Evolutionary conservation across 257 asterid species (phyloP).

Genomic region (Gentiana straminea): DNA sequence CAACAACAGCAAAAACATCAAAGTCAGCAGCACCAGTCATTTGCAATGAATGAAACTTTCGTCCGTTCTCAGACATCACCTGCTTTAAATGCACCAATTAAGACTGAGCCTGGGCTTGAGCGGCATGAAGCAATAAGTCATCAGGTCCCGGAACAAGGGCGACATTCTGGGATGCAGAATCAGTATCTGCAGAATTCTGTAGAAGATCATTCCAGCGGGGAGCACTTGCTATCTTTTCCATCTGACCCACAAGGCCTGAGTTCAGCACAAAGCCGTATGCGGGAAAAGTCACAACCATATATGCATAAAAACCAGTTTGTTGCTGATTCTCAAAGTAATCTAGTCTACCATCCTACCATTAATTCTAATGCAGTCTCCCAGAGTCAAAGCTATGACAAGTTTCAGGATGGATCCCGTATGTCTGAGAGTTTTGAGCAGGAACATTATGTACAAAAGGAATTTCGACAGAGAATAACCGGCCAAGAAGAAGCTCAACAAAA

Average conservation of each 20-base stretch:
- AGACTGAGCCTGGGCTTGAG: slow-evolving; percentile 46
- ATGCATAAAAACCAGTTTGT: slow-evolving; percentile 43
- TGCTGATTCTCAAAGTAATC: slow-evolving; percentile 43
- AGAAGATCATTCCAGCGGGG: slow-evolving; percentile 46
- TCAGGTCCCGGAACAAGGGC: slow-evolving; percentile 51
- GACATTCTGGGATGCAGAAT: slow-evolving; percentile 44
- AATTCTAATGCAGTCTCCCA: slow-evolving; percentile 34
- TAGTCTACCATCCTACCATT: slow-evolving; percentile 37
- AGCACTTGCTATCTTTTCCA: slow-evolving; percentile 36
- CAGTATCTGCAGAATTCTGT: slow-evolving; percentile 39
- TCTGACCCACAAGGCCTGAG: slow-evolving; percentile 31
- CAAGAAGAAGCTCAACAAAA: slow-evolving; percentile 64
- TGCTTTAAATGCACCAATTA: slow-evolving; percentile 36
- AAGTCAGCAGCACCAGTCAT: slow-evolving; percentile 47
- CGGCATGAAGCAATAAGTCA: slow-evolving; percentile 40
- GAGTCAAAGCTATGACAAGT: slow-evolving; percentile 51
- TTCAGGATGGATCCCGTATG: slow-evolving; percentile 43
- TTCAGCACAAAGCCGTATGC: slow-evolving; percentile 38
- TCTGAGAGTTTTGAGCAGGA: slow-evolving; percentile 33
- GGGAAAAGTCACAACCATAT: slow-evolving; percentile 52
- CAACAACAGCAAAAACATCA: slow-evolving; percentile 52
- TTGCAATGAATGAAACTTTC: slow-evolving; percentile 40
- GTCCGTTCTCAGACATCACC: slow-evolving; percentile 46
- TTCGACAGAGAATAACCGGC: slow-evolving; percentile 42
- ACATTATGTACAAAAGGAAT: slow-evolving; percentile 42